Evolutionary conservation across 108 stramenopile species (phyloP).

Genomic region (Cyclotella cryptica): DNA sequence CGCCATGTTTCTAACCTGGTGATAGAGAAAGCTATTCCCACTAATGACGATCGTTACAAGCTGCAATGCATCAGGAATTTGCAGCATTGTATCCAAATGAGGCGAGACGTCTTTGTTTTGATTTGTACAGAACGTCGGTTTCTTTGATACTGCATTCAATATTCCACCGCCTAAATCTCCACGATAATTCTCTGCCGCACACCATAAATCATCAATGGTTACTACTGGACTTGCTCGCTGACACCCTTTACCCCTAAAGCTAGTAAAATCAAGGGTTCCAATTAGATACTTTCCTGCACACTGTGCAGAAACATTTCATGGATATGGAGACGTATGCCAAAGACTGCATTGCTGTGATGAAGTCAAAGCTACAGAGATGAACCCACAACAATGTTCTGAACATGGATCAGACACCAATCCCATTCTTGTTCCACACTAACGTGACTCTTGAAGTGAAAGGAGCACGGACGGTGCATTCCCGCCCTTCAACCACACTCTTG

Average conservation of each 20-base stretch:
- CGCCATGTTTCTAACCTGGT: conserved; percentile 86
- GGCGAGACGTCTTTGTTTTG: not conserved
- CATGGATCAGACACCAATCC: too few species aligned
- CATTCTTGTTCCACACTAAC: too few species aligned
- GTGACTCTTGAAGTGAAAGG: too few species aligned
- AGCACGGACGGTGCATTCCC: too few species aligned
- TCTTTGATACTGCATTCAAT: conserved; percentile 27
- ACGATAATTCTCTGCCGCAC: conserved; percentile 43
- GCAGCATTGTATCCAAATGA: conserved; percentile 3
- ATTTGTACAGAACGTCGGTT: not conserved
- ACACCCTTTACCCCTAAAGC: conserved; percentile 79
- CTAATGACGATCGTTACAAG: conserved; percentile 69
- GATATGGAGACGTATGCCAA: too few species aligned
- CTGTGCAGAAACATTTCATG: too few species aligned
- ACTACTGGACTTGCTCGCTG: conserved; percentile 71
- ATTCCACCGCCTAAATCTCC: conserved; percentile 23
- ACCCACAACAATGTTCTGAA: too few species aligned
- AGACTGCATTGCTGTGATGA: too few species aligned
- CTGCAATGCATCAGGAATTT: conserved; percentile 36
- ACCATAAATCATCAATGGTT: conserved; percentile 60
- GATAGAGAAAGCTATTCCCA: conserved; percentile 83
- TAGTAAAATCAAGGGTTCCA: conserved; percentile 83
- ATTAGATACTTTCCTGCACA: conserved; percentile 60
- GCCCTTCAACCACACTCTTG: too few species aligned
- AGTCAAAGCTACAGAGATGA: too few species aligned